Base-by-base conservation (phyloP, 2,329 filamentous ascomycete genomes). In the Ophiosphaerella korrae region DNA sequence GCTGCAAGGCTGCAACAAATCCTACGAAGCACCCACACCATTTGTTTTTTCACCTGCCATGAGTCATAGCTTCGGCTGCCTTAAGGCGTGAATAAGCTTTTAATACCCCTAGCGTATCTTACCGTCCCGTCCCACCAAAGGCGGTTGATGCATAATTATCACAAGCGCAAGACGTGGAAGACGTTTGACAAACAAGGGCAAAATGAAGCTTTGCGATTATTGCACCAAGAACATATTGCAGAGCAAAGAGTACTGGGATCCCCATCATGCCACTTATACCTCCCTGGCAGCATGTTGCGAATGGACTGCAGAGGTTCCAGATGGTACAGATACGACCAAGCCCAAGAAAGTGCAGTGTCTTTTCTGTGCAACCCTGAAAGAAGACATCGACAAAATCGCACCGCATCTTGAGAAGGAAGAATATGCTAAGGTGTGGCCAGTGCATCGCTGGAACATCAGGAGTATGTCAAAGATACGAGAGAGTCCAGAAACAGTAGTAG, bases 401-500 rank as follows among this genome's bases (percentile, higher is more conserved):
- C 53, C 50, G 13, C 37, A 42, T 26, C 41, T 60, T 34, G 37
- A 45, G 36, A 33, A 54, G 35, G 41, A 35, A 8, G 42, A 40
- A 14, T 39, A 51, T 35, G 47, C 36, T 13, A 44, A 16, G 1
- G 32, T 37, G 16, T 53, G 51, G 48, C 57, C 62, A 1, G 34
- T 60, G 7, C 58, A 58, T 47, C 52, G 57, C 40, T 66, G 63
- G 63, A 63, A 43, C 24, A 51, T 63, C 31, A 49, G 61, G 3
- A 58, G 50, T 32, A 44, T 58, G 7, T 53, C 48, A 1, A 58
- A 36, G 37, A 59, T 55, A 36, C 45, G 53, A 14, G 60, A 66
- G 33, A 55, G 45, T 18, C 31, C 48, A 3, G 48, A 60, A 24
- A 58, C 54, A 5, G 41, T 63, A n/a, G 59, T 49, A 8, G 38